Evolutionary conservation across 2,329 filamentous ascomycete genomes (phyloP).

Genomic region (Fusarium multiceps): DNA sequence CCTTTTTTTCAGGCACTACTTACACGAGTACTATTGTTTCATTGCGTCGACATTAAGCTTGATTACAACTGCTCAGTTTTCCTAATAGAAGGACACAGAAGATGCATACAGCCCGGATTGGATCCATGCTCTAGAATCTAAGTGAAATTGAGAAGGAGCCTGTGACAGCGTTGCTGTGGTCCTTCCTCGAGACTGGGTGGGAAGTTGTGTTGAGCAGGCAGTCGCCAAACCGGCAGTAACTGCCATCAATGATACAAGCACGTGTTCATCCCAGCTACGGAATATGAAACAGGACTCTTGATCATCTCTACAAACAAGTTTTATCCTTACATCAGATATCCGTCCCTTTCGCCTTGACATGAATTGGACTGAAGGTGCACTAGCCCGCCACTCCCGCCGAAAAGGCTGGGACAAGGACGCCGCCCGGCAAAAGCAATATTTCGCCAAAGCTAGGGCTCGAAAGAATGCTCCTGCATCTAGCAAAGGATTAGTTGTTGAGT

Average conservation of each 20-base stretch:
- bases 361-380: constrained; percentile 57
- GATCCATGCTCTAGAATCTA: neutral
- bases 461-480: constrained; percentile 27
- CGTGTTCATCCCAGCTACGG: neutral
- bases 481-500: neutral
- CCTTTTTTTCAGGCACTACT: too few relatives aligned
- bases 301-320: neutral
- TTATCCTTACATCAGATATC: neutral
- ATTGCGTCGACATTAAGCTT: neutral
- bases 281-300: neutral
- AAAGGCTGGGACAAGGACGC: constrained; percentile 50
- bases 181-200: neutral
- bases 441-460: constrained; percentile 51
- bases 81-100: neutral
- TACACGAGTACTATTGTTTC: neutral
- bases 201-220: neutral
- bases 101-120: neutral
- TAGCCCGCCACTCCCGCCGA: constrained; percentile 52
- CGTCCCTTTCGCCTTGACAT: constrained; percentile 41
- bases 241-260: neutral
- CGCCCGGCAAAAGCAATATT: constrained; percentile 53
- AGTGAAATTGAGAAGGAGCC: neutral
- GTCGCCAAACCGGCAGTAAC: neutral
- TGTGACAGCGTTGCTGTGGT: neutral
- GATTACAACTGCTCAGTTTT: neutral